Conservation (phyloP, 352 stramenopile species). For the Phytophthora cryptogea region DNA sequence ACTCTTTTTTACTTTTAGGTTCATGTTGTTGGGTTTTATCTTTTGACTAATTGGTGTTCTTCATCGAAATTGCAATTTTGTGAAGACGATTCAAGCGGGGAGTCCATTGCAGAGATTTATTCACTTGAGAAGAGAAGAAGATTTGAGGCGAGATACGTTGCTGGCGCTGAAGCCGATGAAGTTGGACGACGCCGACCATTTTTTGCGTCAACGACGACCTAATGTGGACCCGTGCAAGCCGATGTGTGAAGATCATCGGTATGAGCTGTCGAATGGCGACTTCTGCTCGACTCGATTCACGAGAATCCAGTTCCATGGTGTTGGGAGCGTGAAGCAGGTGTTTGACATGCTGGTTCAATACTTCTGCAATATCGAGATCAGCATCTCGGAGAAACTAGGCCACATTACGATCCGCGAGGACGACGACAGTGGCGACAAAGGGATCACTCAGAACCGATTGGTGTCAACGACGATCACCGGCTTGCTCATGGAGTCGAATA, state of each 20-base stretch:
- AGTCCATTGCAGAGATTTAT: constrained; percentile 42
- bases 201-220: constrained; percentile 31
- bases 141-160: constrained; percentile 21
- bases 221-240: constrained; percentile 37
- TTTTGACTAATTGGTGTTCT: not conserved
- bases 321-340: constrained; percentile 35
- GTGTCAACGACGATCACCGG: constrained; percentile 38
- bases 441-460: constrained; percentile 36
- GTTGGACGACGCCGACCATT: constrained; percentile 33
- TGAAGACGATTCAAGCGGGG: constrained; percentile 39
- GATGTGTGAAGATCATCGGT: constrained; percentile 38
- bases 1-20: not conserved
- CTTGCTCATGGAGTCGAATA: constrained; percentile 43
- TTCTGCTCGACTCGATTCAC: constrained; percentile 36
- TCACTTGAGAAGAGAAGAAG: constrained; percentile 20
- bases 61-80: not conserved
- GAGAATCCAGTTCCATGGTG: constrained; percentile 37
- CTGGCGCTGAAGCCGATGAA: constrained; percentile 35
- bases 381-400: constrained; percentile 41
- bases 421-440: constrained; percentile 34
- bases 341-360: constrained; percentile 42
- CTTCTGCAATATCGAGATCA: constrained; percentile 49
- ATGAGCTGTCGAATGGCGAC: constrained; percentile 31
- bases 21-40: not conserved
- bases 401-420: constrained; percentile 48